Evolutionary conservation across 129 eudicot species (phyloP).

Genomic region (sunflower (Helianthus annuus)): HanXRQr2.0-SUNRISE NC_035447.2:29462825-29463324

Average conservation of each 20-base stretch:
- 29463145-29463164: slow-evolving; percentile 91
- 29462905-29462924: neutral
- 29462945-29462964: neutral
- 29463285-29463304: slow-evolving; percentile 87
- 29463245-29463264: slow-evolving; percentile 61
- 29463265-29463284: slow-evolving; percentile 55
- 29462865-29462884: too few species aligned
- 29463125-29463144: slow-evolving; percentile 75
- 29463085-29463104: slow-evolving; percentile 80
- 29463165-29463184: slow-evolving; percentile 93
- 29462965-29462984: neutral
- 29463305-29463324: slow-evolving; percentile 64
- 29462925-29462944: neutral
- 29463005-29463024: slow-evolving; percentile 4
- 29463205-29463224: slow-evolving; percentile 68
- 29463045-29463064: slow-evolving; percentile 66
- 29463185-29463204: slow-evolving; percentile 77
- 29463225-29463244: slow-evolving; percentile 73
- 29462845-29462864: too few species aligned
- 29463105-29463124: slow-evolving; percentile 92
- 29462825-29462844: too few species aligned
- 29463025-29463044: slow-evolving; percentile 6
- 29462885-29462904: too few species aligned
- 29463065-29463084: slow-evolving; percentile 70
- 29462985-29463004: slow-evolving; percentile 17